Evolutionary conservation across 106 monocot genomes (phyloP).

Genomic region (Dendrobium catenatum): DNA sequence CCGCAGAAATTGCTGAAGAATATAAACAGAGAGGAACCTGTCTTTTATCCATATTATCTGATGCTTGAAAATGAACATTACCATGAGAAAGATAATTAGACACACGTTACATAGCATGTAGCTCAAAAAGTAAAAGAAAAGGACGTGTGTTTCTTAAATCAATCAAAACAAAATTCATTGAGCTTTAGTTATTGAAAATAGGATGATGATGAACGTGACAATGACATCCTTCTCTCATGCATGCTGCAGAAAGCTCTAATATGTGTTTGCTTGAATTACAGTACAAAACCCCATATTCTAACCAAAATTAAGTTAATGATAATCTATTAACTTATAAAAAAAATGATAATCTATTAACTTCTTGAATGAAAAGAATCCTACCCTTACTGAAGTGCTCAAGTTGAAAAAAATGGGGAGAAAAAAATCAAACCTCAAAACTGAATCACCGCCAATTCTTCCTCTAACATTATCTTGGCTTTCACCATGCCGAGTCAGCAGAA

Average conservation of each 20-base stretch:
- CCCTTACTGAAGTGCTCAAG: neutral
- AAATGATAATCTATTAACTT: neutral
- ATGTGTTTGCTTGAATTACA: neutral
- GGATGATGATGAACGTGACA: neutral
- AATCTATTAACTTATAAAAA: neutral
- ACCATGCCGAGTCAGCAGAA: conserved; percentile 92
- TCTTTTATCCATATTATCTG: neutral
- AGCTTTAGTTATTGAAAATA: neutral
- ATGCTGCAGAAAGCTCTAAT: neutral
- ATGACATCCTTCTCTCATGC: neutral
- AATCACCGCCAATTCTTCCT: conserved; percentile 97
- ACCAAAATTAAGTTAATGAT: neutral
- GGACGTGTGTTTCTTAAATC: neutral
- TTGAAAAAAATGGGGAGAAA: neutral
- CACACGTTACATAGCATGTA: neutral
- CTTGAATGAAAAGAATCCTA: neutral
- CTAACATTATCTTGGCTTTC: conserved; percentile 98
- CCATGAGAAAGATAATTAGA: neutral
- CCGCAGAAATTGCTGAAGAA: neutral
- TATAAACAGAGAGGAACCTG: neutral
- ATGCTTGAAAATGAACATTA: neutral
- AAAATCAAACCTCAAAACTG: conserved; percentile 60
- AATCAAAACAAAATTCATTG: neutral
- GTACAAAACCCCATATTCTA: neutral
- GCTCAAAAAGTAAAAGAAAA: neutral